Conservation (phyloP, 441 rosid species). For the Aquilaria agallochum region DNA sequence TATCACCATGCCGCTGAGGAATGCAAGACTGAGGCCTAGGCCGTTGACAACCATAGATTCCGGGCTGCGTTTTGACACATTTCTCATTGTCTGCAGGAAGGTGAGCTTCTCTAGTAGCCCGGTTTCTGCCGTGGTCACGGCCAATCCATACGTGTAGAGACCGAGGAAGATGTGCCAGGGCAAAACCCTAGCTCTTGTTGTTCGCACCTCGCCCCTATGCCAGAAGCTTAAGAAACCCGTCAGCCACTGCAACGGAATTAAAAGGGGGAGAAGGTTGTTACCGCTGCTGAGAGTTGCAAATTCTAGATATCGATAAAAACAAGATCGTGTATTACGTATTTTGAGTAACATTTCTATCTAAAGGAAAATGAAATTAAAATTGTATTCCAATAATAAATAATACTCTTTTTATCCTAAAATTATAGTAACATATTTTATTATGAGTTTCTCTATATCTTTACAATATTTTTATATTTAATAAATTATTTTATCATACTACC, state of each 20-base stretch:
- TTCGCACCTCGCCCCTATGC: constrained; percentile 69
- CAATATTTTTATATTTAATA: no score
- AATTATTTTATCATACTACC: no score
- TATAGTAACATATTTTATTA: no score
- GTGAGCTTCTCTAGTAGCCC: constrained; percentile 81
- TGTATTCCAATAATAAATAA: no score
- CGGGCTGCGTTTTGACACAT: constrained; percentile 32
- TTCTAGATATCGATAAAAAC: no score
- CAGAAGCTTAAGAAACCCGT: constrained; percentile 85
- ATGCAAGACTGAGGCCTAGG: constrained; percentile 64
- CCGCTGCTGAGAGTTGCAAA: no score
- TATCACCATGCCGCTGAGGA: constrained; percentile 65
- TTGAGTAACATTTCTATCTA: no score
- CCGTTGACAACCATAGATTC: constrained; percentile 73
- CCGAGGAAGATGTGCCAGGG: constrained; percentile 98
- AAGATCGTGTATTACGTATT: no score
- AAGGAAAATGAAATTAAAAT: no score
- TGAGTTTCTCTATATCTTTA: no score
- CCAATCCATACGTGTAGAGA: constrained; percentile 78
- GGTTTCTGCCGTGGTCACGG: constrained; percentile 89
- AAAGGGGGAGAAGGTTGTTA: neutral
- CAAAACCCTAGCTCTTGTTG: constrained; percentile 48
- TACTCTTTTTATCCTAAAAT: no score
- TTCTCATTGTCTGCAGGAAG: constrained; percentile 52
- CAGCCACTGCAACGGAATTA: constrained; percentile 58